Evolutionary conservation across 2,329 filamentous ascomycete species (phyloP).

Genomic region (Arthroderma sp.): DNA sequence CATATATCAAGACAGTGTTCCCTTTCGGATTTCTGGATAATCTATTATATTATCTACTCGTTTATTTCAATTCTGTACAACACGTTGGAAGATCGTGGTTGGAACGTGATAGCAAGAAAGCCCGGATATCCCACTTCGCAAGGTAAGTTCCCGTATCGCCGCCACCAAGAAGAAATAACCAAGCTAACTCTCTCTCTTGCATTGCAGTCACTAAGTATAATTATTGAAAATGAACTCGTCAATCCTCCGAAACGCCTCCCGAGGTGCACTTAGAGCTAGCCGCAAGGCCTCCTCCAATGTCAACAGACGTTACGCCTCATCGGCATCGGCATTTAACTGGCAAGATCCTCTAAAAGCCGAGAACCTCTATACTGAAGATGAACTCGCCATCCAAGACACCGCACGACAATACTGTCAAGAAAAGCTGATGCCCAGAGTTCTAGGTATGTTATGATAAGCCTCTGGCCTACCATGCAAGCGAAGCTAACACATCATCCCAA

Average conservation of each 20-base stretch:
- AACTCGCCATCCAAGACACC: slow-evolving; percentile 77
- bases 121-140: no score
- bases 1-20: no score
- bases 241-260: slow-evolving; percentile 3
- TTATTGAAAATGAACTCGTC: slow-evolving; percentile 6
- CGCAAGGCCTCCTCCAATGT: slow-evolving; percentile 1
- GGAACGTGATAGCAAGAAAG: no score
- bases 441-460: slow-evolving; percentile 46
- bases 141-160: no score
- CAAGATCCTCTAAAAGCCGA: slow-evolving; percentile 69
- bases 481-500: slow-evolving; percentile 1
- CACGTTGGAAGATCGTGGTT: no score
- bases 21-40: no score
- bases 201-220: no score
- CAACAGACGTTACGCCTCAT: slow-evolving; percentile 3
- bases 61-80: no score
- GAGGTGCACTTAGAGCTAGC: slow-evolving; percentile 1
- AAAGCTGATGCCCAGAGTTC: slow-evolving; percentile 66
- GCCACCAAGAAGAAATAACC: no score
- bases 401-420: slow-evolving; percentile 93
- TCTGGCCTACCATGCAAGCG: background rate
- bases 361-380: slow-evolving; percentile 75
- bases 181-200: no score
- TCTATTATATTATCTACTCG: no score
- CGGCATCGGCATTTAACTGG: slow-evolving; percentile 59